phyloP scores from a whole-genome alignment of 2,329 filamentous ascomycete species.

The Cordyceps cateniannulata region DNA sequence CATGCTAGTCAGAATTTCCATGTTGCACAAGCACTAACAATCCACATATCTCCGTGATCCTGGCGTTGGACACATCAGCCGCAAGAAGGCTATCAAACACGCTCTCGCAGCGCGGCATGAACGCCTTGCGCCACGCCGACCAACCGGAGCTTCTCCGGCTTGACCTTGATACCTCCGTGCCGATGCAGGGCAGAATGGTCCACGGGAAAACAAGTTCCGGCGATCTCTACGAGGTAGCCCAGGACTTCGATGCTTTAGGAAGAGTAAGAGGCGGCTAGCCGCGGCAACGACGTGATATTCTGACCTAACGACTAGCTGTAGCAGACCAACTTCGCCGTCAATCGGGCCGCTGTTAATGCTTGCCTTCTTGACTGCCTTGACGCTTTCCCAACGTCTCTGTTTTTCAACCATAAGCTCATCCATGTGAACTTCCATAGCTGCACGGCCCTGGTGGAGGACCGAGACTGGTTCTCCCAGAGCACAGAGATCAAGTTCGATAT shows the following conservation, averaged over 20 bases:
- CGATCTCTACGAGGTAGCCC: conserved; percentile 69
- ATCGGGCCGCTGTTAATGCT: conserved; percentile 77
- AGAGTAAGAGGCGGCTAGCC: too few relatives aligned
- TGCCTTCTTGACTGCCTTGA: conserved; percentile 78
- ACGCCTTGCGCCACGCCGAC: conserved; percentile 69
- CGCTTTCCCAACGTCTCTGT: conserved; percentile 77
- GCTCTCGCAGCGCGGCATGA: conserved; percentile 91
- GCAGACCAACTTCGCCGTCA: conserved; percentile 78
- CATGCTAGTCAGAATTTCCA: conserved; percentile 26
- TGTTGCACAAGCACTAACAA: too few relatives aligned
- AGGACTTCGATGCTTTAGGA: conserved; percentile 85
- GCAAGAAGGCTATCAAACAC: conserved; percentile 97
- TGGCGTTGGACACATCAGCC: conserved; percentile 79
- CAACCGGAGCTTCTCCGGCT: conserved; percentile 62
- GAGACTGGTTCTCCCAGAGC: conserved; percentile 28
- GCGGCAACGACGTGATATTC: not conserved
- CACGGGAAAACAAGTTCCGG: conserved; percentile 64
- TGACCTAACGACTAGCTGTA: not conserved
- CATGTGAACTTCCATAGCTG: conserved; percentile 76
- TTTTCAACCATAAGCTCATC: conserved; percentile 90
- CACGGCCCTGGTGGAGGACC: conserved; percentile 80
- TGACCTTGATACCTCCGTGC: conserved; percentile 72
- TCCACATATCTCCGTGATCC: conserved; percentile 65
- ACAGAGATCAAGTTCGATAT: conserved; percentile 85
- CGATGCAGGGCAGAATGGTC: conserved; percentile 96